Percentiles rank a stretch among this genome's conserved stretches.
These are phyloP conservation scores for Rhodotorula babjevae DNA, from an alignment of 768 basidiomycete species.

Conservation along the genomic window DNA sequence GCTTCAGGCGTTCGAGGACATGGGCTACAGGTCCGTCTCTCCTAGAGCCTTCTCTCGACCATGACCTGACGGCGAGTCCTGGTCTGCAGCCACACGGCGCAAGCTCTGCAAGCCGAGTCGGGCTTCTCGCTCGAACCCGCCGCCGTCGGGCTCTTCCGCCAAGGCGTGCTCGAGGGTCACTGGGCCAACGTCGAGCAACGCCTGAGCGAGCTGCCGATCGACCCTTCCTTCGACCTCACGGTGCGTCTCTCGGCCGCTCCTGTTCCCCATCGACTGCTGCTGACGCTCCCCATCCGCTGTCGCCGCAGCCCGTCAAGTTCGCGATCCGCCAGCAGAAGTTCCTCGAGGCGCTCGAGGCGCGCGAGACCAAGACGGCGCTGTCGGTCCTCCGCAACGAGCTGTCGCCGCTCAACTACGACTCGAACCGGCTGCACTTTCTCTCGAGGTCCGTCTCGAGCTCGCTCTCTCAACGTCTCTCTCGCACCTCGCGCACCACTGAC, in stretches of 20 bases:
- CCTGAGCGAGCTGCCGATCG: constrained; percentile 40
- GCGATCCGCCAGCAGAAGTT: constrained; percentile 93
- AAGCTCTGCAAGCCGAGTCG: constrained; percentile 49
- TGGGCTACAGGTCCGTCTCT: constrained; percentile 49
- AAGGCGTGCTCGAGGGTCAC: constrained; percentile 47
- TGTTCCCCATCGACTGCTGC: background rate
- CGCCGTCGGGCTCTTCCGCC: constrained; percentile 45
- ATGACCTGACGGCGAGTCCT: too few species aligned
- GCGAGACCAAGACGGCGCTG: constrained; percentile 73
- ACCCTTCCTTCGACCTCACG: constrained; percentile 4
- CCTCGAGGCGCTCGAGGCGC: constrained; percentile 79
- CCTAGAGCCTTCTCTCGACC: too few species aligned
- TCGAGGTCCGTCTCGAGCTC: constrained; percentile 64
- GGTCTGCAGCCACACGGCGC: constrained; percentile 46
- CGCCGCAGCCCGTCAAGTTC: constrained; percentile 55
- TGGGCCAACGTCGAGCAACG: constrained; percentile 47
- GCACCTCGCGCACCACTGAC: too few species aligned
- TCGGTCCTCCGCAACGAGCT: constrained; percentile 81
- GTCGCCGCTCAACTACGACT: constrained; percentile 70
- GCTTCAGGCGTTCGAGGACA: constrained; percentile 49
- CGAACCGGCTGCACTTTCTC: constrained; percentile 75
- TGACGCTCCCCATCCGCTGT: constrained; percentile 46
- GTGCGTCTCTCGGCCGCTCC: constrained; percentile 1
- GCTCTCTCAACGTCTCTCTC: too few species aligned
- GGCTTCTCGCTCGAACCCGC: constrained; percentile 47